Evolutionary conservation across 1,284 basidiomycete genomes (phyloP).

Genomic region (Tremellales sp.): DNA sequence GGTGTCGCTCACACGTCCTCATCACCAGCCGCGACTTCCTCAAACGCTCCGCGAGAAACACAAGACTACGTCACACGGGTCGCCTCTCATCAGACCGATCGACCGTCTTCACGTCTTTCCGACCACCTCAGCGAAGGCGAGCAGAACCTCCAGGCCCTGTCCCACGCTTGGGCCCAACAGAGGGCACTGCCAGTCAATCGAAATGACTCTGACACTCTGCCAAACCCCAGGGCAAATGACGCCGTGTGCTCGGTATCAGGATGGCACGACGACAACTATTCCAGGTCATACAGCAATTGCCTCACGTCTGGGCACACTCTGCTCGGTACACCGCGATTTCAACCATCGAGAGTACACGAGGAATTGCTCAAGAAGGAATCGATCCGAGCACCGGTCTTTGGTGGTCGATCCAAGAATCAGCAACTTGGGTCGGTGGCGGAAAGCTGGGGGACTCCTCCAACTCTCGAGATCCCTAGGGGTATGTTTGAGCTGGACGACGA

Average conservation of each 20-base stretch:
- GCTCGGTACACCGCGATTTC: slow-evolving; percentile 4
- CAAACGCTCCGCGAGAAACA: no score
- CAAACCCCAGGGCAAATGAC: not conserved
- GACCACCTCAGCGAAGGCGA: not conserved
- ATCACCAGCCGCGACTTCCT: no score
- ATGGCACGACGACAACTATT: not conserved
- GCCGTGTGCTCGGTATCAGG: not conserved
- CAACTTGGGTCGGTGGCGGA: slow-evolving; percentile 34
- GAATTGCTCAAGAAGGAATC: slow-evolving; percentile 8
- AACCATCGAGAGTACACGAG: slow-evolving; percentile 5
- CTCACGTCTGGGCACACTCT: not conserved
- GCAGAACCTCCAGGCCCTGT: not conserved
- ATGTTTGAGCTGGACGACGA: slow-evolving; percentile 30
- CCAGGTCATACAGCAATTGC: no score
- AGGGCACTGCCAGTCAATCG: not conserved
- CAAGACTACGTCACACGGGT: no score
- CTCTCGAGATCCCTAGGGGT: slow-evolving; percentile 10
- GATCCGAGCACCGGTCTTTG: slow-evolving; percentile 24
- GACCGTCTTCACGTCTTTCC: not conserved
- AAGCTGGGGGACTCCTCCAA: slow-evolving; percentile 23
- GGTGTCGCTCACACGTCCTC: no score
- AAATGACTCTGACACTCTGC: not conserved
- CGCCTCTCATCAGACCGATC: no score
- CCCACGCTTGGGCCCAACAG: not conserved
- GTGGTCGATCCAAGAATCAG: slow-evolving; percentile 34